Base-by-base conservation (phyloP, 1,284 basidiomycete genomes). In the Pascua sp. region DNA sequence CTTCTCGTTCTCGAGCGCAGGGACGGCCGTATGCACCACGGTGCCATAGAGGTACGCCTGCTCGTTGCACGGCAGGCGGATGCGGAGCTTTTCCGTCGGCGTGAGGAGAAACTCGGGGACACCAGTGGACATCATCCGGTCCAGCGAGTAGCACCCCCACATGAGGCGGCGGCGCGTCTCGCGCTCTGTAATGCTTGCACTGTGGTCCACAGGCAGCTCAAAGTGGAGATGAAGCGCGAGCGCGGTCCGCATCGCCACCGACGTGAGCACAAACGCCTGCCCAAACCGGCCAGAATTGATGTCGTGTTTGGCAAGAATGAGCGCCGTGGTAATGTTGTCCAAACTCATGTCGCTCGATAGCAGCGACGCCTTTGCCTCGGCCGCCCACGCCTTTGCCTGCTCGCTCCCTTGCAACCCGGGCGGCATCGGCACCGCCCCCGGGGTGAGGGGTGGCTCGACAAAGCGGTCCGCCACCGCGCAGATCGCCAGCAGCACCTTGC, bases 41-140 rank as follows among this genome's bases (percentile, higher is more conserved):
- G 55, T 55, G 42, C 53, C 55, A 37, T 53, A 58, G 18, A 44
- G 43, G 40, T 56, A 63, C 18, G 48, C 36, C 39, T 63, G 61
- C n/a, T 63, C 58, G 12, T 57, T 50, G 37, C 58, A 60, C 1
- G 61, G 61, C 0, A 63, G 45, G 16, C 53, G 61, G 18, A 57
- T 55, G 11, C 47, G 43, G 1, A 63, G 16, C 7, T 32, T 41
- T 2, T 42, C 10, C 0, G 58, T 56, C 1, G 61, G 58, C 0
- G 47, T 51, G 8, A 39, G 39, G 13, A 60, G 18, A 41, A 43
- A 54, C 49, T 66, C 64, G 8, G 62, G 48, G 4, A 62, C 49
- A 9, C 64, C 64, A 0, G 62, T 64, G n/a, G 53, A 51, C 64
- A 66, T 62, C 57, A 61, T 64, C 12, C 64, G 47, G 48, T 66